Evolutionary conservation across 1,284 basidiomycete genomes (phyloP), one percentile per base, ranked within the genome.

Genomic region (Ustilago sp.): DNA sequence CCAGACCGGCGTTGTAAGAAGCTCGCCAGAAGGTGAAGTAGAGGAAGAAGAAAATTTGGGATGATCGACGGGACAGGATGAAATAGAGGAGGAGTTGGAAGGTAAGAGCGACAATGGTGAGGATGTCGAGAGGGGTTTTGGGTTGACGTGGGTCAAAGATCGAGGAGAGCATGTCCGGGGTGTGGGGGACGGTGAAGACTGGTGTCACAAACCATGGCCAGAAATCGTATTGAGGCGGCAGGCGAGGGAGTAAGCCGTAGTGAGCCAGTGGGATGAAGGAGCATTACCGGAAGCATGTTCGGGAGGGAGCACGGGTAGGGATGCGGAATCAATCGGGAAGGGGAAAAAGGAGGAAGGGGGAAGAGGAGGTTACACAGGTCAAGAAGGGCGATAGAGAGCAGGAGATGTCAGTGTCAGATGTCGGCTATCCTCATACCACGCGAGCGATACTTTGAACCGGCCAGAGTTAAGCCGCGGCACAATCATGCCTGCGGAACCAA

Each of bases 21-120:
- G 90, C 89, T 12, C 96, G 89, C 95, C 95, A 99, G 86, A 98
- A 94, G 13, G 91, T 91, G 86, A 99, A 98, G 87, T 94, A 94
- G 72, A 92, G 66, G 36, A 94, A 87, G 88, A 95, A 96, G 86
- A 96, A 92, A 52, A 70, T 35, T 53, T 79, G 79, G 5, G 80
- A 68, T 3, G 65, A 41, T 1, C 89, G 68, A 59, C 89, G 89
- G 0, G 91, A 88, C 2, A 89, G 66, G 9, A 89, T 63, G 77
- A 89, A 89, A 87, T 93, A 98, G n/a, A 95, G 85, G 28, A 92
- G 74, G 62, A 96, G 88, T 86, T 98, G 96, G 0, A 91, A 80
- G 1, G 90, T 90, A 36, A 99, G 90, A 5, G 94, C 89, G 5
- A 89, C 89, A 31, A 98, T 88, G 71, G 94, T 98, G 70, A 97